These are phyloP conservation scores for Boletus bicolor DNA, from an alignment of 768 basidiomycete genomes.

Conservation along the genomic window DNA sequence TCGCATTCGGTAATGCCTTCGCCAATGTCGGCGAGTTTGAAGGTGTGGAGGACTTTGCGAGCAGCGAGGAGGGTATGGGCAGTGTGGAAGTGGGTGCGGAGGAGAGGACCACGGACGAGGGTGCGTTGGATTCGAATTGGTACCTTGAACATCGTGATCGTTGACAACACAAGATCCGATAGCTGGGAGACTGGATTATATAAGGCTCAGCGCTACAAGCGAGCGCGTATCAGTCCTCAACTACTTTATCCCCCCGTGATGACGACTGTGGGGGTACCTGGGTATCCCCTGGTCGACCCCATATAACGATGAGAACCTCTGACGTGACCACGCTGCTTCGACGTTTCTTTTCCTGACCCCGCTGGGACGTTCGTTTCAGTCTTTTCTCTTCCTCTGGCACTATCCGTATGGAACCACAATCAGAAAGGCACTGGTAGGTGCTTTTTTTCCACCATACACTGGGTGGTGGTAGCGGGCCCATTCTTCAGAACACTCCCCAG, in stretches of 20 bases:
- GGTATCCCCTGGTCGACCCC: not conserved
- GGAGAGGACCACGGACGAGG: constrained; percentile 26
- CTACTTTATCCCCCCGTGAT: not conserved
- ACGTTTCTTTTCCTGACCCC: not conserved
- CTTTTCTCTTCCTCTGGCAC: not conserved
- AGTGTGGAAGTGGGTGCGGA: constrained; percentile 38
- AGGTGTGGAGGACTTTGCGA: constrained; percentile 47
- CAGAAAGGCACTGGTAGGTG: too few species aligned
- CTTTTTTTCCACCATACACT: too few species aligned
- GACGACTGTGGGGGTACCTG: not conserved
- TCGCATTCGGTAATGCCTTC: constrained; percentile 92
- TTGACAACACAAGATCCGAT: constrained; percentile 1
- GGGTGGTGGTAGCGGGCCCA: too few species aligned
- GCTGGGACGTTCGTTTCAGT: not conserved
- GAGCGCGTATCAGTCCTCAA: too few species aligned
- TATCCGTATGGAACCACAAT: too few species aligned
- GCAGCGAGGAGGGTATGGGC: constrained; percentile 30
- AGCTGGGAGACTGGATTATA: not conserved
- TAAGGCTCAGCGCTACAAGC: not conserved
- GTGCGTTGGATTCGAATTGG: constrained; percentile 17
- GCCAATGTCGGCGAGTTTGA: constrained; percentile 83
- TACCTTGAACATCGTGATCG: constrained; percentile 3
- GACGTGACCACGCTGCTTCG: not conserved
- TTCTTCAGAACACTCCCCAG: too few species aligned
- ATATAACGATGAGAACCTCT: not conserved